These are phyloP conservation scores for Penicillium sp. DNA, from an alignment of 2,329 filamentous ascomycete genomes.

Conservation along the genomic window DNA sequence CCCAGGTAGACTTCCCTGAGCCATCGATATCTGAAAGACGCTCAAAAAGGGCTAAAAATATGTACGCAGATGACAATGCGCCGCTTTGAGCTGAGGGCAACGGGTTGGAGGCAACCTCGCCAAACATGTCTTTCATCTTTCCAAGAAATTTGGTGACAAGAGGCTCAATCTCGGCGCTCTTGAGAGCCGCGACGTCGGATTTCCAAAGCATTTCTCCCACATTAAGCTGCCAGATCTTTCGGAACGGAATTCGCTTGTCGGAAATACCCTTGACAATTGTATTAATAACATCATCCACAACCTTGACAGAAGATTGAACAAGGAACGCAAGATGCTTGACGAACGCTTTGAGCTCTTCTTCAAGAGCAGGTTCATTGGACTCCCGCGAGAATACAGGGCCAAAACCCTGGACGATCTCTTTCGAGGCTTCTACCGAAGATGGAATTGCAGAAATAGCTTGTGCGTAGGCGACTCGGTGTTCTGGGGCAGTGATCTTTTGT, in stretches of 20 bases:
- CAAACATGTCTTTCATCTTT: constrained; percentile 65
- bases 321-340: constrained; percentile 64
- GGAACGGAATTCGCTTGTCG: constrained; percentile 79
- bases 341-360: constrained; percentile 72
- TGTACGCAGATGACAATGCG: constrained; percentile 75
- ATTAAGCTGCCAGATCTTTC: constrained; percentile 77
- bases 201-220: constrained; percentile 70
- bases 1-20: constrained; percentile 50
- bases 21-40: constrained; percentile 55
- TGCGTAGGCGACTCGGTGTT: constrained; percentile 80
- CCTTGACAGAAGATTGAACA: constrained; percentile 59
- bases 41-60: constrained; percentile 65
- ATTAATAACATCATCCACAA: constrained; percentile 69
- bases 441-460: constrained; percentile 72
- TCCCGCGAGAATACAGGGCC: constrained; percentile 75
- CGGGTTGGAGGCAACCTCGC: constrained; percentile 76
- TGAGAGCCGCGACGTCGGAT: constrained; percentile 49
- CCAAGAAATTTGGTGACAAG: constrained; percentile 53
- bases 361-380: constrained; percentile 79
- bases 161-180: constrained; percentile 47
- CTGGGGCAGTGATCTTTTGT: constrained; percentile 78
- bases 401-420: constrained; percentile 66
- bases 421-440: constrained; percentile 61
- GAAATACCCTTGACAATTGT: constrained; percentile 75
- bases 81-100: constrained; percentile 77